phyloP scores from a whole-genome alignment of 2,329 filamentous ascomycete species.

The Phyllachora maydis region DNA sequence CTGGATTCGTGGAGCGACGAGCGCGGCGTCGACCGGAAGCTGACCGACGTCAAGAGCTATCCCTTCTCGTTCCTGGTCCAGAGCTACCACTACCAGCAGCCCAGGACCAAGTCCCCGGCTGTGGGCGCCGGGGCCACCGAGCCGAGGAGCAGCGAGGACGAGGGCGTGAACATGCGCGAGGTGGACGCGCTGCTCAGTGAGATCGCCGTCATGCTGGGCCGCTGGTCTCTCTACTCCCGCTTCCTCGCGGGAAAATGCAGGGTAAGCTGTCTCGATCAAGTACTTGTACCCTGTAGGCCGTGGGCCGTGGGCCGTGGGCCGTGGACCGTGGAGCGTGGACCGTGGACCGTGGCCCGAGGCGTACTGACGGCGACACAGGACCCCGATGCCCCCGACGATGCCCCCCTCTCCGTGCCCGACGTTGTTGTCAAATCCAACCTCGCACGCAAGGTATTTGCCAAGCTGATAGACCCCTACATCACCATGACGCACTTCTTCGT shows the following conservation, averaged over 20 bases:
- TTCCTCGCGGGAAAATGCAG: slow-evolving; percentile 77
- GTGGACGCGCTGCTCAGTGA: slow-evolving; percentile 76
- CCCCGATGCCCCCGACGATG: slow-evolving; percentile 25
- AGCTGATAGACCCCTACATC: slow-evolving; percentile 67
- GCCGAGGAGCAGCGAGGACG: slow-evolving; percentile 55
- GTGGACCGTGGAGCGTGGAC: too few species aligned
- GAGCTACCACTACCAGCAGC: slow-evolving; percentile 62
- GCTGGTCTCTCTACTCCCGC: slow-evolving; percentile 81
- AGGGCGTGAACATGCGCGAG: slow-evolving; percentile 91
- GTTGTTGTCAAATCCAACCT: slow-evolving; percentile 66
- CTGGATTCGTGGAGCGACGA: slow-evolving; percentile 93
- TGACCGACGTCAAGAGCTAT: slow-evolving; percentile 94
- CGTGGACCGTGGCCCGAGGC: too few species aligned
- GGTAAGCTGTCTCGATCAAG: slow-evolving; percentile 37
- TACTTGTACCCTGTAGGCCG: too few species aligned
- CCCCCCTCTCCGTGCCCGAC: slow-evolving; percentile 43
- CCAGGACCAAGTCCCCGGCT: slow-evolving; percentile 54
- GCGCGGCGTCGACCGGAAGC: slow-evolving; percentile 57
- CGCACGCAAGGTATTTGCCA: slow-evolving; percentile 53
- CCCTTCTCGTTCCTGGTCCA: slow-evolving; percentile 94
- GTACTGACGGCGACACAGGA: too few species aligned
- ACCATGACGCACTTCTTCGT: slow-evolving; percentile 93
- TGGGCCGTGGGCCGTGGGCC: too few species aligned
- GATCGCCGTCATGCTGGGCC: slow-evolving; percentile 75
- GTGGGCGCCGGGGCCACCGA: slow-evolving; percentile 26